Percentiles rank a stretch among this genome's conserved stretches.
Conservation (phyloP, 2,329 filamentous ascomycete species). For the Beauveria scarabaeidicola region DNA sequence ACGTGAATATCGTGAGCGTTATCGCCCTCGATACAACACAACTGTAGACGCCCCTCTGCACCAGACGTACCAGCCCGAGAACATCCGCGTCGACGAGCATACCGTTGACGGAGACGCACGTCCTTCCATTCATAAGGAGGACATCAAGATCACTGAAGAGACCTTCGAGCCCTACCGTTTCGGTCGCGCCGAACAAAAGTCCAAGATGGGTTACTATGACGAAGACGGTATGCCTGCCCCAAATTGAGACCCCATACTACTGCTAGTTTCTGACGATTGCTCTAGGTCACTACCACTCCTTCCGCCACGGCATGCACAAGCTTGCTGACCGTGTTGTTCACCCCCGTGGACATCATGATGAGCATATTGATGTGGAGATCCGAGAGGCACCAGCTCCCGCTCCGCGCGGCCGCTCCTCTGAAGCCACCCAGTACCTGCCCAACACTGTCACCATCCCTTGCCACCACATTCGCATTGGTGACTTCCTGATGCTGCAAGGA, state of each 20-base stretch:
- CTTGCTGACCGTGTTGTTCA: conserved; percentile 47
- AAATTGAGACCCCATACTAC: neutral
- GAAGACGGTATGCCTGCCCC: conserved; percentile 42
- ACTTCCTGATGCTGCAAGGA: conserved; percentile 97
- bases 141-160: conserved; percentile 55
- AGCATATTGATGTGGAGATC: conserved; percentile 41
- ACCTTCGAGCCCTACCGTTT: conserved; percentile 50
- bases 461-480: conserved; percentile 98
- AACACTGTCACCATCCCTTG: conserved; percentile 97
- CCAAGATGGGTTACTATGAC: conserved; percentile 60
- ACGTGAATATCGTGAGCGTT: conserved; percentile 56
- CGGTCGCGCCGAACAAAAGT: conserved; percentile 34
- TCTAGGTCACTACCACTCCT: conserved; percentile 50
- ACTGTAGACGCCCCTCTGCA: conserved; percentile 22
- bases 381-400: conserved; percentile 24
- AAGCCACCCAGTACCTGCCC: conserved; percentile 35
- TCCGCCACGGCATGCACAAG: conserved; percentile 49
- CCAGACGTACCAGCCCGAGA: conserved; percentile 20
- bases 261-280: neutral
- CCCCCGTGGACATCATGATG: conserved; percentile 39
- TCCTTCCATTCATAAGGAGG: conserved; percentile 41
- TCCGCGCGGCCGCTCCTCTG: conserved; percentile 21
- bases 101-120: conserved; percentile 30
- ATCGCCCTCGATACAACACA: conserved; percentile 41
- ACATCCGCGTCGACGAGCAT: conserved; percentile 25